Conservation (phyloP, 768 basidiomycete genomes). For the Russula brevipes region DNA sequence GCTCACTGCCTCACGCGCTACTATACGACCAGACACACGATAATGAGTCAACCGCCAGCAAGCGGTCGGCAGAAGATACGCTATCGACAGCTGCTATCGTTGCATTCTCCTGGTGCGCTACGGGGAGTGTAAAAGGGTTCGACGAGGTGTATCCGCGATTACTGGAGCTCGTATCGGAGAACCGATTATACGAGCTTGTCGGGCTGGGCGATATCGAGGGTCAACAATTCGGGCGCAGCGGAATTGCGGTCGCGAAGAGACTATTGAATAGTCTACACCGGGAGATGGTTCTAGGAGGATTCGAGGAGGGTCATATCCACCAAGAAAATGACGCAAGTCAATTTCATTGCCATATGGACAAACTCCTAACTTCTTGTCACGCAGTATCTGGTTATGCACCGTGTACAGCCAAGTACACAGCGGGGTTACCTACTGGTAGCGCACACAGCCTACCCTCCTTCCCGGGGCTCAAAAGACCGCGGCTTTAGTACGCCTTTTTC, state of each 20-base stretch:
- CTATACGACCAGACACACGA: conserved; percentile 97
- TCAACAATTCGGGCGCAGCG: conserved; percentile 27
- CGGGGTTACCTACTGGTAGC: conserved; percentile 90
- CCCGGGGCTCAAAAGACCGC: conserved; percentile 72
- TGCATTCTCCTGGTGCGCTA: conserved; percentile 81
- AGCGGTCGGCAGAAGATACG: conserved; percentile 90
- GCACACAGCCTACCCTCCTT: conserved; percentile 72
- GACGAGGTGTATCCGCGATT: conserved; percentile 96
- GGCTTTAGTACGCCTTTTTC: conserved; percentile 58
- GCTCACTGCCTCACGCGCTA: conserved; percentile 86
- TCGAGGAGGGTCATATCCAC: conserved; percentile 90
- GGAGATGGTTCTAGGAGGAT: conserved; percentile 87
- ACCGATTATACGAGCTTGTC: conserved; percentile 69
- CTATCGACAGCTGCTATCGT: conserved; percentile 93
- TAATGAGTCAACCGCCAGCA: conserved; percentile 87
- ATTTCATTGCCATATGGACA: background rate
- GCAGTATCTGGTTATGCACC: conserved; percentile 90
- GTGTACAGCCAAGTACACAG: conserved; percentile 85
- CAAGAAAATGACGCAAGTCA: conserved; percentile 82
- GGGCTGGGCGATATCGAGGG: conserved; percentile 35
- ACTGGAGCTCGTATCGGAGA: conserved; percentile 84
- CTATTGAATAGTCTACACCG: conserved; percentile 82
- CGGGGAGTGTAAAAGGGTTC: conserved; percentile 94
- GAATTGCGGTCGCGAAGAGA: conserved; percentile 44
- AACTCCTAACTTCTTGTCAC: background rate